Evolutionary conservation across 1,139 yeast genomes (phyloP).

Genomic region (Taiozyma sp.): DNA sequence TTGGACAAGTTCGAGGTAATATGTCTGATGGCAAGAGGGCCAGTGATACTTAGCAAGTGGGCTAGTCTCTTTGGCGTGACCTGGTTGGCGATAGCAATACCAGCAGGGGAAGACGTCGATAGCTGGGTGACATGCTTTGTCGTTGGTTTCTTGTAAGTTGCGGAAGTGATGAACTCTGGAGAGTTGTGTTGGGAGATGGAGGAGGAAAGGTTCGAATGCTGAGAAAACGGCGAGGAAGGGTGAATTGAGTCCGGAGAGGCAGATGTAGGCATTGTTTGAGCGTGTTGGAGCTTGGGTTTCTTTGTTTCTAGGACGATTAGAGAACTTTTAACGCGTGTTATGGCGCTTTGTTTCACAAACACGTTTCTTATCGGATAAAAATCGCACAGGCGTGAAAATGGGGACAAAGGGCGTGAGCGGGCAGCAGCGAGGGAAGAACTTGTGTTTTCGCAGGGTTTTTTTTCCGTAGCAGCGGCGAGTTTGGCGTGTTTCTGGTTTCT

Average conservation of each 20-base stretch:
- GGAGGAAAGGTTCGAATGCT: slow-evolving; percentile 14
- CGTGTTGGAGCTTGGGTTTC: not conserved
- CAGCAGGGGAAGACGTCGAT: slow-evolving; percentile 84
- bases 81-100: slow-evolving; percentile 81
- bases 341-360: not conserved
- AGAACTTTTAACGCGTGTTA: not conserved
- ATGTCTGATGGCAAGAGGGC: slow-evolving; percentile 89
- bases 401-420: not conserved
- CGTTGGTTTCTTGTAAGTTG: slow-evolving; percentile 22
- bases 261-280: not conserved
- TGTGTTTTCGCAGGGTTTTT: not conserved
- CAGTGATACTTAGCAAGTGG: slow-evolving; percentile 60
- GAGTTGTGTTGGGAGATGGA: slow-evolving; percentile 19
- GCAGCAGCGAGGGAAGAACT: not conserved
- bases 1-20: slow-evolving; percentile 73
- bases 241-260: slow-evolving; percentile 20
- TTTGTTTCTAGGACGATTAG: not conserved
- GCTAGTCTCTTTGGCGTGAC: slow-evolving; percentile 83
- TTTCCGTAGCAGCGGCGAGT: not conserved
- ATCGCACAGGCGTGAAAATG: not conserved
- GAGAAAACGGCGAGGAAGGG: slow-evolving; percentile 24
- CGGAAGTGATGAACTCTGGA: slow-evolving; percentile 22
- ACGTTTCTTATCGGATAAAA: not conserved
- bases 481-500: not conserved
- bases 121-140: slow-evolving; percentile 28